These are phyloP conservation scores for Phoma sp. DNA, from an alignment of 2,329 filamentous ascomycete genomes.

Conservation along the genomic window DNA sequence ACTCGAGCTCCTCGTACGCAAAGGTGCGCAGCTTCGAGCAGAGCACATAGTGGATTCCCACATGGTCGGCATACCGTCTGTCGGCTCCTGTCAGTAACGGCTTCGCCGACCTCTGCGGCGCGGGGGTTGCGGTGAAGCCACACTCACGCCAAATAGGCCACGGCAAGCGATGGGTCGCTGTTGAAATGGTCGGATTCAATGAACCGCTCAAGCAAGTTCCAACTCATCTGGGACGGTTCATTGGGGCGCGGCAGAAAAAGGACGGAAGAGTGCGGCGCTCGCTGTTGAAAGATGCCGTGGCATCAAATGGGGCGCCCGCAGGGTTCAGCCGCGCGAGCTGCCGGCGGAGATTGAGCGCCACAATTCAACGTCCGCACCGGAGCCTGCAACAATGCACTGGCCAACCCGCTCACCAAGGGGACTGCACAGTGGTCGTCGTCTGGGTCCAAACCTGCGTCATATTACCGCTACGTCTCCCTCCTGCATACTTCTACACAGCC, in stretches of 20 bases:
- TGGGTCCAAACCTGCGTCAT: neutral
- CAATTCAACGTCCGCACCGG: neutral
- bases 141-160: constrained; percentile 86
- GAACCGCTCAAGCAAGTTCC: constrained; percentile 89
- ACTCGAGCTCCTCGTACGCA: constrained; percentile 89
- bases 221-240: constrained; percentile 61
- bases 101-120: constrained; percentile 11
- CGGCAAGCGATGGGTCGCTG: constrained; percentile 85
- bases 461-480: constrained; percentile 5
- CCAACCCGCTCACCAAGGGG: neutral
- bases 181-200: constrained; percentile 95
- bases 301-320: constrained; percentile 14
- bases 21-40: constrained; percentile 90
- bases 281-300: constrained; percentile 11
- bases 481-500: constrained; percentile 1
- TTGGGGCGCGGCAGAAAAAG: constrained; percentile 35
- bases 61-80: constrained; percentile 87
- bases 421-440: neutral
- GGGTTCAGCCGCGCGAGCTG: constrained; percentile 13
- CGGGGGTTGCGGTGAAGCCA: constrained; percentile 19
- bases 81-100: constrained; percentile 21
- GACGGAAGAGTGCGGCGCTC: constrained; percentile 6
- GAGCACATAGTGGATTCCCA: constrained; percentile 87
- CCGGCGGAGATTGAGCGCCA: constrained; percentile 8
- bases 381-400: neutral